Conservation (phyloP, 176 grass and related monocot genomes). For the Avena sativa region DNA sequence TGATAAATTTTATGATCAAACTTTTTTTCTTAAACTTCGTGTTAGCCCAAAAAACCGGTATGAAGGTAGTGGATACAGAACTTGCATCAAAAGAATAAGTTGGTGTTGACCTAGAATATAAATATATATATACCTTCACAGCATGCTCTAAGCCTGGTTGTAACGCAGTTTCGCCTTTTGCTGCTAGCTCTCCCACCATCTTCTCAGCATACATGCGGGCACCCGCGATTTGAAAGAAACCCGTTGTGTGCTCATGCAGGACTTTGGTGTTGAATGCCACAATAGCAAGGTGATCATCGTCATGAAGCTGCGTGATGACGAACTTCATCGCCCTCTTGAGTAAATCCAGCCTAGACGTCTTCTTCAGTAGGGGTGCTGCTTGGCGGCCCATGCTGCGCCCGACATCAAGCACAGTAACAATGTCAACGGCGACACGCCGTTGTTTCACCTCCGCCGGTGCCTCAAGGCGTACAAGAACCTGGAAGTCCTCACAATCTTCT, state of each 20-base stretch:
- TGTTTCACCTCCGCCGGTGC: background rate
- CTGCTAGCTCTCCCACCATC: background rate
- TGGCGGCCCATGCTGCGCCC: conserved; percentile 8
- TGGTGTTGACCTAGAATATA: background rate
- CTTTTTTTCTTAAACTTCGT: too few relatives aligned
- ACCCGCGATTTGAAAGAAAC: background rate
- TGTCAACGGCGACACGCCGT: background rate
- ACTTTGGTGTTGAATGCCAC: too few relatives aligned
- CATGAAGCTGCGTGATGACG: too few relatives aligned
- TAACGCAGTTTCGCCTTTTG: background rate
- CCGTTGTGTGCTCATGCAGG: background rate
- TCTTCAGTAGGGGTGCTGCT: too few relatives aligned
- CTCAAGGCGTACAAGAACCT: conserved; percentile 15
- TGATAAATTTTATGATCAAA: too few relatives aligned
- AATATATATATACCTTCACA: background rate
- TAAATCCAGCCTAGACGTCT: too few relatives aligned
- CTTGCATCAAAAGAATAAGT: too few relatives aligned
- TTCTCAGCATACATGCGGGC: background rate
- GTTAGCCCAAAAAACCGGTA: too few relatives aligned
- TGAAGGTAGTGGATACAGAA: too few relatives aligned
- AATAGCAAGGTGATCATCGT: too few relatives aligned
- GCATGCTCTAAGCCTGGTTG: background rate
- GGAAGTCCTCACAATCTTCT: background rate
- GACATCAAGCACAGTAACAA: conserved; percentile 25
- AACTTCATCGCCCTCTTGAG: too few relatives aligned